These are phyloP conservation scores for Lactifluus pinguis DNA, from an alignment of 768 basidiomycete genomes.

Conservation along the genomic window DNA sequence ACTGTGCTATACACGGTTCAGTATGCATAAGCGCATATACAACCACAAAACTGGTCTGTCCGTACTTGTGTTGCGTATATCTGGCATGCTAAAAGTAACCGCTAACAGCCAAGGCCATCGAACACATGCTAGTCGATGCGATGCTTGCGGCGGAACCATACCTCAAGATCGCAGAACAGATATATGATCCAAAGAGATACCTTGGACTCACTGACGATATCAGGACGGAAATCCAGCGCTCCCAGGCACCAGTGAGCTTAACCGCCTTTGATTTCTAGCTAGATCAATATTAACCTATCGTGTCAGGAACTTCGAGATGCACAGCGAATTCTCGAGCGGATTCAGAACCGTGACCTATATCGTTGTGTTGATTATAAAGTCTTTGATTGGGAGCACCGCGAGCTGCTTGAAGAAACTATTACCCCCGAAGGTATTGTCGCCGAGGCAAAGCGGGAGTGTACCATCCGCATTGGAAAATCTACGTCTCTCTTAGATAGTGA, in stretches of 20 bases:
- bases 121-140: constrained; percentile 79
- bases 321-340: constrained; percentile 51
- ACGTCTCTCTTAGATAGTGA: not conserved
- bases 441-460: constrained; percentile 22
- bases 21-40: constrained; percentile 76
- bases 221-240: constrained; percentile 48
- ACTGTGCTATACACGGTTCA: constrained; percentile 65
- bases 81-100: not conserved
- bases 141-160: constrained; percentile 59
- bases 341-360: constrained; percentile 59
- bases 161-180: constrained; percentile 48
- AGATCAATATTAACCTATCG: not conserved
- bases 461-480: not conserved
- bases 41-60: constrained; percentile 64
- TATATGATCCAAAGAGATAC: constrained; percentile 51
- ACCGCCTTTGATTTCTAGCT: not conserved
- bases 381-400: constrained; percentile 29
- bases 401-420: constrained; percentile 23
- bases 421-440: constrained; percentile 31
- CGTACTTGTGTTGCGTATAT: not conserved
- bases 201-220: constrained; percentile 63
- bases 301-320: constrained; percentile 50
- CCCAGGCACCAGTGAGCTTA: constrained; percentile 38
- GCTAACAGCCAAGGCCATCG: constrained; percentile 60
- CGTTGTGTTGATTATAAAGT: constrained; percentile 58